Conservation (phyloP, 208 protist genomes). For the Trypanosoma platydactyli region DNA sequence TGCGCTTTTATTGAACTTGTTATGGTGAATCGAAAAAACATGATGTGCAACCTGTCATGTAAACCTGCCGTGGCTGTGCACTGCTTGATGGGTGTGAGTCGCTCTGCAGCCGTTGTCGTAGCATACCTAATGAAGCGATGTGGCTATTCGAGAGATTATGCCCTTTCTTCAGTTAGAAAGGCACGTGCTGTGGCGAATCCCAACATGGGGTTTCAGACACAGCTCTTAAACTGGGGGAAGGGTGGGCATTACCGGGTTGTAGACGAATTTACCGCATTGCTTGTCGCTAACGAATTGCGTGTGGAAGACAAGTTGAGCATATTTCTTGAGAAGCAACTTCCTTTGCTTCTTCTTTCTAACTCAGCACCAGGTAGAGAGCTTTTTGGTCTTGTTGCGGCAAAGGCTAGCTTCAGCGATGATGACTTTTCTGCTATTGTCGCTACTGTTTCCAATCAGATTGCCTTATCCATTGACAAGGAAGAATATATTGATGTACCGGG, state of each 20-base stretch:
- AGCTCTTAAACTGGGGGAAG: conserved; percentile 61
- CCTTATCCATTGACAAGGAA: conserved; percentile 51
- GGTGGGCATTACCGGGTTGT: conserved; percentile 48
- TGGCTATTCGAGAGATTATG: conserved; percentile 44
- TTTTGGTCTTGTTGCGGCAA: conserved; percentile 48
- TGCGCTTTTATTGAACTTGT: conserved; percentile 70
- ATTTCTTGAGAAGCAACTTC: conserved; percentile 39
- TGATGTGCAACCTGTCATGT: not conserved
- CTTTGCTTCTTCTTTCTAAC: conserved; percentile 46
- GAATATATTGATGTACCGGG: conserved; percentile 75
- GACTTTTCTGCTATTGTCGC: conserved; percentile 32
- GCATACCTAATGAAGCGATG: conserved; percentile 87
- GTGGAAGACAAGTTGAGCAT: conserved; percentile 34
- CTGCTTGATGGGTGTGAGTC: conserved; percentile 88
- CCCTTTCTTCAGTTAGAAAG: conserved; percentile 57
- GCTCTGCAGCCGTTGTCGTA: conserved; percentile 74
- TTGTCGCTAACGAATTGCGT: conserved; percentile 50
- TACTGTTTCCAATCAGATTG: conserved; percentile 45
- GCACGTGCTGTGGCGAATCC: conserved; percentile 63
- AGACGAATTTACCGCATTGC: conserved; percentile 50
- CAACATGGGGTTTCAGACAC: conserved; percentile 74
- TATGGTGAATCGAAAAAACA: conserved; percentile 30
- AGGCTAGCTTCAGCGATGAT: conserved; percentile 16
- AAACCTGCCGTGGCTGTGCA: conserved; percentile 62
- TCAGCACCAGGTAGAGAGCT: conserved; percentile 54